phyloP scores from a whole-genome alignment of 805 yeast species.

The Saccharomycopsis sp. region DNA sequence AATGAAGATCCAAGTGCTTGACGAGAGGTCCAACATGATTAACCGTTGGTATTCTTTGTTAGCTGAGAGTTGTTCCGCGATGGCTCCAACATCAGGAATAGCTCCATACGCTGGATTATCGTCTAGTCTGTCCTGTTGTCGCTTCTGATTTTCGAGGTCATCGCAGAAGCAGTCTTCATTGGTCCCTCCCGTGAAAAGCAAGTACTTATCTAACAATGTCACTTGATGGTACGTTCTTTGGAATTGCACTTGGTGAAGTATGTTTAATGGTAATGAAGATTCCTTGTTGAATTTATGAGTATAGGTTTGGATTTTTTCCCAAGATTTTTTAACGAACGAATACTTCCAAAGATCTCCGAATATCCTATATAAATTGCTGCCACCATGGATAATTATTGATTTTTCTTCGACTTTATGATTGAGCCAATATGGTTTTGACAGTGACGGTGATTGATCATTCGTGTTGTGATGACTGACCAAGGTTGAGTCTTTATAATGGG shows the following conservation, averaged over 20 bases:
- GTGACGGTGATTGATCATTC: neutral
- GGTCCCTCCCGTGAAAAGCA: slow-evolving; percentile 10
- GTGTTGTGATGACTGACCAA: no score
- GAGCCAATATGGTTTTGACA: neutral
- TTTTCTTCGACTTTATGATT: slow-evolving; percentile 1
- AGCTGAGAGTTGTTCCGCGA: neutral
- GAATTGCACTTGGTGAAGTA: neutral
- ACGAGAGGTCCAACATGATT: slow-evolving; percentile 1
- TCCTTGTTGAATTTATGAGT: neutral
- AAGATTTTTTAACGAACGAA: slow-evolving; percentile 4
- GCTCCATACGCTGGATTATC: neutral
- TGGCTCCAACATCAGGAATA: slow-evolving; percentile 2
- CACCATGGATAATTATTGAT: slow-evolving; percentile 18
- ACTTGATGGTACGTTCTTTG: slow-evolving; percentile 4
- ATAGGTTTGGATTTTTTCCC: slow-evolving; percentile 8
- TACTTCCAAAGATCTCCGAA: slow-evolving; percentile 15
- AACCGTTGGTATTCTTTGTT: neutral
- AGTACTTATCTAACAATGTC: slow-evolving; percentile 9
- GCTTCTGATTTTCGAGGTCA: neutral
- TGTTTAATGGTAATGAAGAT: neutral
- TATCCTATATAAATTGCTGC: slow-evolving; percentile 2
- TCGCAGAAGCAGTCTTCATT: neutral
- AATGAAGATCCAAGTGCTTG: slow-evolving; percentile 1
- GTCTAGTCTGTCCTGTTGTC: neutral
- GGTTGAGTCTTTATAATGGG: neutral